Conservation (phyloP, 345 rosid species). For the thale cress (Arabidopsis thaliana) region DNA sequence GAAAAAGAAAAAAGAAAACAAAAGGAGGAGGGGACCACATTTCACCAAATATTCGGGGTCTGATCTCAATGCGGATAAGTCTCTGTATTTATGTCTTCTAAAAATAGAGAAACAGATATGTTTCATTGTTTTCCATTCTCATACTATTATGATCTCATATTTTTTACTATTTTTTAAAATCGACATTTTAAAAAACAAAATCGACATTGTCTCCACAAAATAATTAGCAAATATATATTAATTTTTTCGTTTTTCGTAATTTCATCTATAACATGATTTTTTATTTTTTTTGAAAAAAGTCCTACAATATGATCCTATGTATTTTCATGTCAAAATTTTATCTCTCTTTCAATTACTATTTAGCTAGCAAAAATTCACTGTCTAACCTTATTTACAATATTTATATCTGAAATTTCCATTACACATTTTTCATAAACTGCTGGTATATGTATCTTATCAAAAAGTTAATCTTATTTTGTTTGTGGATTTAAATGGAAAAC, state of each 20-base stretch:
- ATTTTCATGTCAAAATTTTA: not conserved
- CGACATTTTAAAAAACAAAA: too few species aligned
- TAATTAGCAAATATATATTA: too few species aligned
- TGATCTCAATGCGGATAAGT: conserved; percentile 39
- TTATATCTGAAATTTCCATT: not conserved
- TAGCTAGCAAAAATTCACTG: too few species aligned
- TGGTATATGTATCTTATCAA: not conserved
- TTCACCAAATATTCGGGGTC: conserved; percentile 40
- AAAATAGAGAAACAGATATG: not conserved
- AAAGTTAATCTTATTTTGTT: not conserved
- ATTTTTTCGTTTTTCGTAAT: too few species aligned
- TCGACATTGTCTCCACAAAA: too few species aligned
- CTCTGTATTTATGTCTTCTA: conserved; percentile 32
- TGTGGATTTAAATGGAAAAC: not conserved
- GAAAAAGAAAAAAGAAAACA: not conserved
- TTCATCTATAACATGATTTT: too few species aligned
- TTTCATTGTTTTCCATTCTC: not conserved
- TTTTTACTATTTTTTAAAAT: not conserved
- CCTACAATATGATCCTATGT: not conserved
- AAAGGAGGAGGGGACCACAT: conserved; percentile 36
- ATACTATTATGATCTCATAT: not conserved
- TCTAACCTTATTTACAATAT: too few species aligned
- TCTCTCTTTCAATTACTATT: too few species aligned
- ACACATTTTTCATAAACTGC: not conserved
- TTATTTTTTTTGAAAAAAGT: too few species aligned